These are phyloP conservation scores for Umbelopsis sp. DNA, from an alignment of 192 early-diverging fungal species.

Conservation along the genomic window DNA sequence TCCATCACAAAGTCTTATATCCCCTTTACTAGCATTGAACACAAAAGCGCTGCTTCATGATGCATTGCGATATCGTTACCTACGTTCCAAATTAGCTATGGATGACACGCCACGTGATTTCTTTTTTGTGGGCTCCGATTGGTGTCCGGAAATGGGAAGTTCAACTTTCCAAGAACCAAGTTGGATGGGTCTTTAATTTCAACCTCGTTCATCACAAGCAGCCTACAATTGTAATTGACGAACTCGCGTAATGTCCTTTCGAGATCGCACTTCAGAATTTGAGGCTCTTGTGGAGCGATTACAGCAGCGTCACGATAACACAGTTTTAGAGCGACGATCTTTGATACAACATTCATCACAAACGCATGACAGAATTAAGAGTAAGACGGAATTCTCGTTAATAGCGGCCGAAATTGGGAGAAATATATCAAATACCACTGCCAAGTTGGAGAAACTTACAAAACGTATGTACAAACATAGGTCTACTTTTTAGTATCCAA, in stretches of 20 bases:
- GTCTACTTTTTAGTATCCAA: not conserved
- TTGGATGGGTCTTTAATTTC: not conserved
- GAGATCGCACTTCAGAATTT: constrained; percentile 18
- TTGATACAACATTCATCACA: constrained; percentile 21
- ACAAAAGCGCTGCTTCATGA: no score
- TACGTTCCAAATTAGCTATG: no score
- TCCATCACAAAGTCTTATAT: no score
- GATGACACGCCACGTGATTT: not conserved
- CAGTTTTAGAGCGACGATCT: constrained; percentile 22
- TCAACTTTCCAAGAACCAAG: not conserved
- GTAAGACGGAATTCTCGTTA: constrained; percentile 78
- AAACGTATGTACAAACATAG: constrained; percentile 45
- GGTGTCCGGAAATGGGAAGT: not conserved
- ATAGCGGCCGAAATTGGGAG: constrained; percentile 83
- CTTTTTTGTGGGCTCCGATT: not conserved
- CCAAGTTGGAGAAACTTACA: constrained; percentile 85
- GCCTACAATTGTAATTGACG: not conserved
- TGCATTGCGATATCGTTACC: no score
- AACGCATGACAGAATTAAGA: constrained; percentile 19
- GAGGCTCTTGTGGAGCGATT: constrained; percentile 16
- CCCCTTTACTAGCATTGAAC: no score
- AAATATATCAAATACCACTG: constrained; percentile 84
- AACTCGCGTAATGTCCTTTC: not conserved
- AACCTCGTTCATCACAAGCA: not conserved
- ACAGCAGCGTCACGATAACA: constrained; percentile 7